A percentile compares a stretch with the other conserved stretches of the same genome.
These are phyloP conservation scores for Suillus hirtellus DNA, from an alignment of 768 basidiomycete species.

Conservation along the genomic window DNA sequence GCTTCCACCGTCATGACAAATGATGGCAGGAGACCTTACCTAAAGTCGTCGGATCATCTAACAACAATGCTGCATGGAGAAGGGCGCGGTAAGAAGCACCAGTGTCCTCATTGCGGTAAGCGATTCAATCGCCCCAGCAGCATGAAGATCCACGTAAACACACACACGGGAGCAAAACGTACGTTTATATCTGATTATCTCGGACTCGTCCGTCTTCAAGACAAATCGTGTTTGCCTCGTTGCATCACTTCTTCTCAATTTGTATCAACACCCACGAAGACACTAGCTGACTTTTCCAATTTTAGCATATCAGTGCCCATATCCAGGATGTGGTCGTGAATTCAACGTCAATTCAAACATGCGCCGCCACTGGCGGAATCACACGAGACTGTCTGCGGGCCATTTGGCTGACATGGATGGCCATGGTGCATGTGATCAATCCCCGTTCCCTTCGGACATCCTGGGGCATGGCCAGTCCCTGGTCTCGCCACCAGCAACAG, in stretches of 20 bases:
- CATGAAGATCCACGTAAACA: conserved; percentile 44
- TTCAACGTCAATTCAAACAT: conserved; percentile 88
- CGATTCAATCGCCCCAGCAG: conserved; percentile 44
- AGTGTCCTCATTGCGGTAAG: conserved; percentile 40
- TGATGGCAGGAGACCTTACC: conserved; percentile 31
- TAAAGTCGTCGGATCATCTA: conserved; percentile 30
- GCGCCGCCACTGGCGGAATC: conserved; percentile 77
- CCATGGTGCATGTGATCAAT: conserved; percentile 17
- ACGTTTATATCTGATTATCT: conserved; percentile 22
- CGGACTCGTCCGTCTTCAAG: background rate
- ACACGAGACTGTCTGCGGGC: conserved; percentile 36
- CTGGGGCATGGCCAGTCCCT: conserved; percentile 18
- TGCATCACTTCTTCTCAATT: conserved; percentile 7
- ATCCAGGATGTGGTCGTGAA: conserved; percentile 69
- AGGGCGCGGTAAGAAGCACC: conserved; percentile 37
- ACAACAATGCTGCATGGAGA: conserved; percentile 29
- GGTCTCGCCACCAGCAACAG: conserved; percentile 32
- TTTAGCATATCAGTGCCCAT: conserved; percentile 73
- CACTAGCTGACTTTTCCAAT: conserved; percentile 18
- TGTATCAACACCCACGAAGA: background rate
- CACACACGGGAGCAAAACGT: conserved; percentile 42
- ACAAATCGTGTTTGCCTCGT: conserved; percentile 7
- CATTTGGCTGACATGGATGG: conserved; percentile 21
- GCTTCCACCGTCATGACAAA: conserved; percentile 28
- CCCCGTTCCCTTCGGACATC: conserved; percentile 9